These are phyloP conservation scores for Cajanus cajan DNA, from an alignment of 306 rosid species.

Conservation along the genomic window DNA sequence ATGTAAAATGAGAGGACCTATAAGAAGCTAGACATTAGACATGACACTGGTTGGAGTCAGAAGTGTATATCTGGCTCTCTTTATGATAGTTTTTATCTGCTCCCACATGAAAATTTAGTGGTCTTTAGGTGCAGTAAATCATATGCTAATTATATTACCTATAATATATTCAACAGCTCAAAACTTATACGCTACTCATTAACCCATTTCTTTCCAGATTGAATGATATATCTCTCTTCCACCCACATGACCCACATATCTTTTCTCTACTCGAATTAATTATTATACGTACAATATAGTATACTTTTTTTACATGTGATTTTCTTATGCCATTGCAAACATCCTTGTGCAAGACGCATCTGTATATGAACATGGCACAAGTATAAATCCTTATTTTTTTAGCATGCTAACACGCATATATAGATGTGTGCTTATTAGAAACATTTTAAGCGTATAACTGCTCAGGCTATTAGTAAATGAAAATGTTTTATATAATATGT, in stretches of 20 bases:
- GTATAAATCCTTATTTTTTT: background rate
- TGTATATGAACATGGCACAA: background rate
- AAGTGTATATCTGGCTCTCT: background rate
- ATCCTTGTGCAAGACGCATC: background rate
- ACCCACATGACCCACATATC: background rate
- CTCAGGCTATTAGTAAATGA: too few relatives aligned
- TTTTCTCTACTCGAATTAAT: background rate
- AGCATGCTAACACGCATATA: too few relatives aligned
- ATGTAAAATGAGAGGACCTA: slow-evolving; percentile 13
- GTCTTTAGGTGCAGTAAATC: background rate
- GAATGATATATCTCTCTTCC: background rate
- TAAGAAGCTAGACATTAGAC: slow-evolving; percentile 12
- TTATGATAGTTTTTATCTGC: background rate
- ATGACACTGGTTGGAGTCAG: slow-evolving; percentile 17
- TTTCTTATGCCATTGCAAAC: background rate
- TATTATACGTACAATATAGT: background rate
- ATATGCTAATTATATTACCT: background rate
- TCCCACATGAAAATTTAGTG: background rate
- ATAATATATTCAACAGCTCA: background rate
- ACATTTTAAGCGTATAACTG: background rate
- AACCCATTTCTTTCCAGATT: background rate
- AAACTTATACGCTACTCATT: background rate
- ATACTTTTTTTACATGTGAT: background rate
- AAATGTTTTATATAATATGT: background rate
- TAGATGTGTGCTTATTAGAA: too few relatives aligned